Base-by-base conservation (phyloP, 2,329 filamentous ascomycete species). In the Pyrenophora seminiperda region DNA sequence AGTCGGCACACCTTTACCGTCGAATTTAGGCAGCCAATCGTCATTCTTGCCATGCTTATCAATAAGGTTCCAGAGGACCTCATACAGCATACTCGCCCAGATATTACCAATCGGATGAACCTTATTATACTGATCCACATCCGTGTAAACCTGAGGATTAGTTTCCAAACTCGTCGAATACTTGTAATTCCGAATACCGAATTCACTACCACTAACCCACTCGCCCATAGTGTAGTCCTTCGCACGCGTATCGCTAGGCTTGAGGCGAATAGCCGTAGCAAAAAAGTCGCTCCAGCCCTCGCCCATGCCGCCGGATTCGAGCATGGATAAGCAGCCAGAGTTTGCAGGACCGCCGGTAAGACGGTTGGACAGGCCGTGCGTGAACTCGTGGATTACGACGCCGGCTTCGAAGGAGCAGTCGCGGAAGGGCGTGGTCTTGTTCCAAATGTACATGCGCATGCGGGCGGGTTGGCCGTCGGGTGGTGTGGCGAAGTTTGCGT, bases 381-480 rank as follows among this genome's bases (percentile, higher is more conserved):
- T 71, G 55, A 67, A 70, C 50, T 72, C 65, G 72, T 86, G 83
- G 53, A 86, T 79, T 17, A 86, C 75, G 14, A 86, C 81, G 48
- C 81, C 80, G 5, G 81, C 78, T 39, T 86, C 83, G 55, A 86
- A 85, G n/a, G 76, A 70, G 50, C 77, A 78, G 66, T 85, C 83
- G 5, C 82, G 75, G 46, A 73, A 63, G 0, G 80, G 80, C 0
- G 67, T 77, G 5, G 78, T 75, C 7, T 59, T 56, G 7, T 73
- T 78, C 80, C 81, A 86, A 39, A 85, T 67, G 62, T 79, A 84
- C 82, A 85, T 84, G 17, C 79, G 67, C 83, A 86, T 85, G 22
- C 81, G 76, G 11, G 77, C 79, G 2, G 71, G 67, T 33, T 73
- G 65, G 7, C 63, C 63, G 31, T 66, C 63, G 1, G 63, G 63